Percentiles rank a stretch among this genome's conserved stretches.
Evolutionary conservation across 345 rosid genomes (phyloP).

Genomic region (Kernera saxatilis): DNA sequence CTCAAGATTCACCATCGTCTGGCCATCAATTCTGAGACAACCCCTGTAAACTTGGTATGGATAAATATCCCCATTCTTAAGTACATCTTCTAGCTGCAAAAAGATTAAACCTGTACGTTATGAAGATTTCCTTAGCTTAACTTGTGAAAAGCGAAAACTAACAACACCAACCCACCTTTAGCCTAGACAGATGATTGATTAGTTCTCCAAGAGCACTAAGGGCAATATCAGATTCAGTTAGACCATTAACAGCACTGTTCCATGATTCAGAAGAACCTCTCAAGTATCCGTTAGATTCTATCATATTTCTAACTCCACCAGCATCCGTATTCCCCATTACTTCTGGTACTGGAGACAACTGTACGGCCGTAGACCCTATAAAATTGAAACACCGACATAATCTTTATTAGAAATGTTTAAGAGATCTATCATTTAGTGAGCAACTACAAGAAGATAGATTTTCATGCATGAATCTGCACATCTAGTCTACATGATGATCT

Average conservation of each 20-base stretch:
- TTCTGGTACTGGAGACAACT: slow-evolving; percentile 51
- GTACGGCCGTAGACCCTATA: slow-evolving; percentile 55
- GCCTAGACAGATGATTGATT: slow-evolving; percentile 65
- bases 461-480: neutral
- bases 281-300: slow-evolving; percentile 66
- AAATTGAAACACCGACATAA: neutral
- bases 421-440: neutral
- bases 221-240: slow-evolving; percentile 43
- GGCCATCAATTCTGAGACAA: slow-evolving; percentile 91
- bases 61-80: slow-evolving; percentile 61
- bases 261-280: slow-evolving; percentile 50
- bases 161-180: slow-evolving; percentile 57
- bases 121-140: neutral
- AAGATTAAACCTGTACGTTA: slow-evolving; percentile 12
- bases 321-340: slow-evolving; percentile 48
- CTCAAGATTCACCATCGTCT: slow-evolving; percentile 87
- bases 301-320: slow-evolving; percentile 58
- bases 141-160: neutral
- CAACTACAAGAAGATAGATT: neutral
- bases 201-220: slow-evolving; percentile 80
- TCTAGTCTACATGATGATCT: neutral
- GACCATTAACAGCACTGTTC: slow-evolving; percentile 45
- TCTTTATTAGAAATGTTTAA: neutral
- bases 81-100: slow-evolving; percentile 67
- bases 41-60: slow-evolving; percentile 82